Evolutionary conservation across 768 basidiomycete species (phyloP), one percentile per base, ranked within the genome.

Genomic region (Calocybe indica): DNA sequence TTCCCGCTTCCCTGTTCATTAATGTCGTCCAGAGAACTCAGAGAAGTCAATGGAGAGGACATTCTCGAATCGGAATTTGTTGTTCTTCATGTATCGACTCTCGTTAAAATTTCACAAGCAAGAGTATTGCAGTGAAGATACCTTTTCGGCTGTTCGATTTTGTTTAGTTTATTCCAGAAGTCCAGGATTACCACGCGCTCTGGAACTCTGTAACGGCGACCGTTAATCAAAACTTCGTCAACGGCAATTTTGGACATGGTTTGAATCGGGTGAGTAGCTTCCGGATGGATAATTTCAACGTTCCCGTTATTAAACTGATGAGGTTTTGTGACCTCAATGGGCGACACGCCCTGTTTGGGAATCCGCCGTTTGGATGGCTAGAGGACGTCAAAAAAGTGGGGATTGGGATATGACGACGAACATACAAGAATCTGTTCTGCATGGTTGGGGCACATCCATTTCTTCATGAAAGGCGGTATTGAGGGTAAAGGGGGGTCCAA

Each of bases 401-500:
- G 33, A 42, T 45, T 42, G 28, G 54, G 40, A 39, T 11, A 47
- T 41, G 43, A 46, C 37, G 6, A 11, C 48, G 39, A 34, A 72
- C 91, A 66, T 61, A 95, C 94, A 50, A 89, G 63, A 45, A 84
- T 76, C 49, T 83, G 81, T 54, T 96, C 93, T n/a, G 82, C 84
- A 61, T 99, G 96, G 59, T 95, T 92, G 6, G 96, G 96, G 64
- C 96, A 99, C 93, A 95, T 96, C 94, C 95, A 99, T 64, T 94
- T 96, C 73, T 84, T 88, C 55, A 81, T 82, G 49, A 85, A 81
- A 9, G 86, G 76, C 3, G 96, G 96, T 78, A 98, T 84, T 36
- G 76, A 76, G 15, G 85, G 72, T 50, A 95, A 69, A 6, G 96
- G 96, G 11, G 95, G 96, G 57, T 91, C 86, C 29, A 98, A 73